These are phyloP conservation scores for Exophiala oligosperma DNA, from an alignment of 2,329 filamentous ascomycete genomes.

Conservation along the genomic window DNA sequence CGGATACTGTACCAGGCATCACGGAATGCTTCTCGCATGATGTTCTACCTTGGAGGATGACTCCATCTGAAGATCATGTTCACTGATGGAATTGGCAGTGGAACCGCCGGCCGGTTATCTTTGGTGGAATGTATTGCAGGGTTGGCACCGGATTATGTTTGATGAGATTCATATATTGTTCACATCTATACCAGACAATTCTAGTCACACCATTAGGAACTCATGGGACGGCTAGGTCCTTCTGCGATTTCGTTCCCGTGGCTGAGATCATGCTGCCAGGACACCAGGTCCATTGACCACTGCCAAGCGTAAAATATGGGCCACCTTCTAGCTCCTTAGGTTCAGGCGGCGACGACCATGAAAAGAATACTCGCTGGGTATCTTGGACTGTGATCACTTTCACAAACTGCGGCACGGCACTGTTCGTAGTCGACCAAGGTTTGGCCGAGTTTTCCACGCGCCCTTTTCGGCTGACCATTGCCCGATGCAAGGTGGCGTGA, in stretches of 20 bases:
- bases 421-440: conserved; percentile 2
- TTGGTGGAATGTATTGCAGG: conserved; percentile 5
- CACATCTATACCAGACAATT: conserved; percentile 4
- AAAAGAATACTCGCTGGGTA: conserved; percentile 4
- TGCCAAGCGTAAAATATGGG: conserved; percentile 1
- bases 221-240: conserved; percentile 1
- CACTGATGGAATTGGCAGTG: conserved; percentile 6
- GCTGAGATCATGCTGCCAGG: conserved; percentile 1
- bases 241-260: conserved; percentile 2
- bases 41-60: neutral
- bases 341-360: conserved; percentile 1
- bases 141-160: conserved; percentile 5
- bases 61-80: neutral
- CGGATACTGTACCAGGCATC: neutral
- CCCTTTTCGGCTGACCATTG: neutral
- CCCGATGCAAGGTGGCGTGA: neutral
- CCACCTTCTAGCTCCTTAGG: conserved; percentile 1
- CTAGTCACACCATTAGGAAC: conserved; percentile 6
- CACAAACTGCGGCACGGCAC: conserved; percentile 1
- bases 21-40: conserved; percentile 1
- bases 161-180: conserved; percentile 6
- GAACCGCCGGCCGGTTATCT: conserved; percentile 4
- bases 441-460: conserved; percentile 2
- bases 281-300: conserved; percentile 1
- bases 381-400: conserved; percentile 2